These are phyloP conservation scores for Madurella fahalii DNA, from an alignment of 2,329 filamentous ascomycete genomes.

Conservation along the genomic window DNA sequence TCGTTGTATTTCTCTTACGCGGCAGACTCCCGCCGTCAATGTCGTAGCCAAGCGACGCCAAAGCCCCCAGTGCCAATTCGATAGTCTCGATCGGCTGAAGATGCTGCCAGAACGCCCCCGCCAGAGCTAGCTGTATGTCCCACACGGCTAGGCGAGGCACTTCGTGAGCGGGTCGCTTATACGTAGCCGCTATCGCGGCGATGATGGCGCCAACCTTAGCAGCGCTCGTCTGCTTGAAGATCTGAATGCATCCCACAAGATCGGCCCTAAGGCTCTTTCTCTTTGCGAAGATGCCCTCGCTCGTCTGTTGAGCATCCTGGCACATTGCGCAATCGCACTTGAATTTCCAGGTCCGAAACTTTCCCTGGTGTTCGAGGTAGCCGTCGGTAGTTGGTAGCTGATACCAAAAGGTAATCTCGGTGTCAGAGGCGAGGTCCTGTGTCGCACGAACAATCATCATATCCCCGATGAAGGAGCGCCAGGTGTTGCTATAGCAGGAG, in stretches of 20 bases:
- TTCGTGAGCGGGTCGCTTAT: slow-evolving; percentile 7
- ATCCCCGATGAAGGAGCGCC: slow-evolving; percentile 50
- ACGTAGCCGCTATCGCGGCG: slow-evolving; percentile 24
- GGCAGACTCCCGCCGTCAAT: slow-evolving; percentile 14
- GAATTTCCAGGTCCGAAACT: slow-evolving; percentile 38
- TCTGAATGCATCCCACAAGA: background rate
- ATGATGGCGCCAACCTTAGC: slow-evolving; percentile 15
- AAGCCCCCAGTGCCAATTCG: slow-evolving; percentile 21
- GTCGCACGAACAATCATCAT: slow-evolving; percentile 37
- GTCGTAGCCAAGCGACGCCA: slow-evolving; percentile 28
- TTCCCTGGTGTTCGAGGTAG: slow-evolving; percentile 31
- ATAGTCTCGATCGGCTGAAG: slow-evolving; percentile 14
- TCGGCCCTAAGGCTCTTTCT: slow-evolving; percentile 8
- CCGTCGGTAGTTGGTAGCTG: slow-evolving; percentile 20
- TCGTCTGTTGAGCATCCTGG: slow-evolving; percentile 24
- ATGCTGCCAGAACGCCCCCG: background rate
- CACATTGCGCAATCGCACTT: slow-evolving; percentile 41
- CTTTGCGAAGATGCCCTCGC: slow-evolving; percentile 7
- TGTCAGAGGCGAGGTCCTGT: slow-evolving; percentile 37
- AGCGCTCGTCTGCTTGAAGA: background rate
- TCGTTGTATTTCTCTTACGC: background rate
- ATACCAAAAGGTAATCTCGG: slow-evolving; percentile 46
- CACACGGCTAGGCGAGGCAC: slow-evolving; percentile 23
- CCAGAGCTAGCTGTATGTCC: slow-evolving; percentile 22
- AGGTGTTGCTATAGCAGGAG: slow-evolving; percentile 44